Base-by-base conservation (phyloP, 306 rosid species). In the Inga leiocalycina region DNA sequence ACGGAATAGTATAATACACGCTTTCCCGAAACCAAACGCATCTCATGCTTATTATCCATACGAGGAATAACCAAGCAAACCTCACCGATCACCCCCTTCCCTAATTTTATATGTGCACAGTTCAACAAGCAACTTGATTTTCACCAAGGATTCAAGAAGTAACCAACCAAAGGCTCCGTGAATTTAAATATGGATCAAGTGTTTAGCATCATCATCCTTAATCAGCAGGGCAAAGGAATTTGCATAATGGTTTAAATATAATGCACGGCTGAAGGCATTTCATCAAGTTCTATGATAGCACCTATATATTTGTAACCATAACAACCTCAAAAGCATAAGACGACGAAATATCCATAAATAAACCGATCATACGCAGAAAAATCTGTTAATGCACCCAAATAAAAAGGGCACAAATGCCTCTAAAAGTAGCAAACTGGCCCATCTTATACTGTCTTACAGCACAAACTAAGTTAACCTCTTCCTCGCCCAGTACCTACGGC, bases 401-500 rank as follows among this genome's bases (percentile, higher is more conserved):
- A 79, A 17, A 82, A 65, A 8, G 74, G 88, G 87, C 81, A 82
- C 76, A 77, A 67, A 84, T 80, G 95, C 92, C 87, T 82, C 78
- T 64, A 89, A 84, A 87, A 82, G 78, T 79, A 79, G 92, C 89
- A 86, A 73, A 78, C 79, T 77, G 72, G 82, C 81, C 85, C 86
- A 83, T 83, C 16, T 22, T 52, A 14, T 44, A 73, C 77, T 48
- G 79, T 71, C 79, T 67, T 82, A 77, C 20, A 11, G 67, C 77
- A 80, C 75, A 62, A 78, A 44, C 45, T 43, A 67, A 77, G 88
- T 89, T 83, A 92, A 71, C 90, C 97, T 75, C 97, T 90, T 51
- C 96, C 94, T 66, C 96, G 85, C 22, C 96, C 96, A 81, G 86
- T 88, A 84, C 91, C 90, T 89, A 83, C 76, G 27, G 74, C 35